Evolutionary conservation across 1,139 yeast species (phyloP), one percentile per base, ranked within the genome.

Genomic region (Pichia sp.): DNA sequence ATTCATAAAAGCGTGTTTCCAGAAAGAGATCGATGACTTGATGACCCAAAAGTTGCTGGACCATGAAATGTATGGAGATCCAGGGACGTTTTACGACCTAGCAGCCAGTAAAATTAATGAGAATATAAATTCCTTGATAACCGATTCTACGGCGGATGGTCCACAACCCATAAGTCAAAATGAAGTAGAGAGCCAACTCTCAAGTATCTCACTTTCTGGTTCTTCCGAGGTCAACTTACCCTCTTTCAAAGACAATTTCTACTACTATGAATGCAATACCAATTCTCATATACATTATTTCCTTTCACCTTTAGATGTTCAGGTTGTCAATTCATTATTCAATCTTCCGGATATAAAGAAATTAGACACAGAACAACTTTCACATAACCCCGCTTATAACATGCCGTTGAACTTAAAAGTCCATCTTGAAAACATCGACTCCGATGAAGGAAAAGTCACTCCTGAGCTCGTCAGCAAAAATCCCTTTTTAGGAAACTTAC

Each of bases 401-500:
- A 29, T 57, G 40, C 61, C 61, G 4, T 44, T 59, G 31, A 42
- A 47, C 8, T 23, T 59, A 4, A 49, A 38, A 16, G 42, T 57
- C 16, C 50, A 16, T 43, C 45, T 93, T 16, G 96, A 89, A 62
- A 85, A 85, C 66, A 80, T 92, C 49, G 79, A 76, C 50, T 81
- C 80, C 65, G 85, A 80, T 57, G 57, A 60, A 36, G 92, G 86
- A 32, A 75, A 82, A 50, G 74, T 76, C 31, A 77, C 82, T 53
- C 82, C 73, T 54, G 82, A 71, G 57, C 68, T 87, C 11, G 70
- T 84, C 7, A 79, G 81, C 54, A 81, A 83, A 61, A 79, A 79
- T 67, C 92, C 90, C 67, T 90, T 87, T 66, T 72, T 93, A 55
- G 78, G 87, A 1, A 95, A 92, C 69, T 70, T 90, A 41, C 98